Base-by-base conservation (phyloP, 2,329 filamentous ascomycete species). In the Xylaria hypoxylon region DNA sequence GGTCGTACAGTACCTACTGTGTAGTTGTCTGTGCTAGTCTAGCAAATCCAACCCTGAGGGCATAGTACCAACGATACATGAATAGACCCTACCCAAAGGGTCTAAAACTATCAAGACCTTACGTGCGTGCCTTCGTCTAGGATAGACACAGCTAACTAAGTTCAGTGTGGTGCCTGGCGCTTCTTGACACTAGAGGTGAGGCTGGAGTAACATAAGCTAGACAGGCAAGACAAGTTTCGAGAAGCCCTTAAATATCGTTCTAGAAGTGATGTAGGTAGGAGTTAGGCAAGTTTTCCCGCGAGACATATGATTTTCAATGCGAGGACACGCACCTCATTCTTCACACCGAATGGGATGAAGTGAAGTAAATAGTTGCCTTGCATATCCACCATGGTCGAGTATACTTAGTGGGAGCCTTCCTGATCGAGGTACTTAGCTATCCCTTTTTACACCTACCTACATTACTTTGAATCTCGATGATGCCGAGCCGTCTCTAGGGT, bases 221-320 rank as follows among this genome's bases (percentile, higher is more conserved):
- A 45, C 35, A 42, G 45, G 50, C 59, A 68, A 59, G 42, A 56
- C 59, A 56, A 48, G 50, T 45, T 68, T 68, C 66, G 66, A 68
- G 66, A 68, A 68, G 56, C 56, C 52, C 51, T 53, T 48, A 51
- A 42, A 38, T n/a, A 5, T 40, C 13, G 15, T 57, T 57, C 59
- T 60, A 45, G 56, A 57, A 66, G 33, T 22, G 40, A 59, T 42
- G 44, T 26, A n/a, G 31, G n/a, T 33, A 53, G 33, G 8, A 63
- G 50, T 31, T 28, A n/a, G 51, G n/a, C 47, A 59, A 33, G 55
- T 47, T 40, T 28, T 31, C 26, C 28, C 31, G 48, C 26, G 44
- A 51, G 48, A 64, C 60, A 64, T 55, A 38, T 50, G 35, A n/a
- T 24, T 60, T 28, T 19, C 33, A 42, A 47, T 62, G 59, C 62